phyloP scores from a whole-genome alignment of 331 rosid genomes.

The Stylosanthes scabra region DNA sequence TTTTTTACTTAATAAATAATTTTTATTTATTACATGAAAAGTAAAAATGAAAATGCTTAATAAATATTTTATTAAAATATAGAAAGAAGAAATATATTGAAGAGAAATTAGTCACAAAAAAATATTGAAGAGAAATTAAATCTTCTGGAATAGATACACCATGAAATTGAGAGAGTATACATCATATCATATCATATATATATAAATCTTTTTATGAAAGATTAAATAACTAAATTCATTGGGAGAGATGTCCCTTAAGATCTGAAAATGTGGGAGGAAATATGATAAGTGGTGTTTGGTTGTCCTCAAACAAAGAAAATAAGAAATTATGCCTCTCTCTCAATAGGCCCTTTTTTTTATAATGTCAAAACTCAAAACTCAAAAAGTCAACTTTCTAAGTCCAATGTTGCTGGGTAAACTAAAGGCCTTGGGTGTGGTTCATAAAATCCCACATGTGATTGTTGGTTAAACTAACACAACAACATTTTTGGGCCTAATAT shows the following conservation, averaged over 20 bases:
- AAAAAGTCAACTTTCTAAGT: neutral
- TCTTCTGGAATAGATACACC: neutral
- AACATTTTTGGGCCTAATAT: neutral
- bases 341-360: neutral
- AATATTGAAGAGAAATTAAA: too few relatives aligned
- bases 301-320: slow-evolving; percentile 26
- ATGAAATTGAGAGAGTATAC: too few relatives aligned
- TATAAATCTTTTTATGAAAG: too few relatives aligned
- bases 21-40: too few relatives aligned
- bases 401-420: neutral
- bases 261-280: neutral
- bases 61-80: too few relatives aligned
- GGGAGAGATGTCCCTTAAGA: slow-evolving; percentile 10
- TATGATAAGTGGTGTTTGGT: slow-evolving; percentile 23
- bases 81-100: too few relatives aligned
- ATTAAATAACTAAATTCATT: neutral
- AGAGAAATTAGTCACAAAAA: too few relatives aligned
- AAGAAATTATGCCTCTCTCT: slow-evolving; percentile 8
- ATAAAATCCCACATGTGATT: slow-evolving; percentile 9
- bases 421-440: neutral
- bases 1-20: too few relatives aligned
- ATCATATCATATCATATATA: too few relatives aligned
- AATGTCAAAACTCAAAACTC: too few relatives aligned
- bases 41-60: too few relatives aligned
- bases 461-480: slow-evolving; percentile 10